These are phyloP conservation scores for Plasmodium vinckei DNA, from an alignment of 169 alveolate genomes.

Conservation along the genomic window DNA sequence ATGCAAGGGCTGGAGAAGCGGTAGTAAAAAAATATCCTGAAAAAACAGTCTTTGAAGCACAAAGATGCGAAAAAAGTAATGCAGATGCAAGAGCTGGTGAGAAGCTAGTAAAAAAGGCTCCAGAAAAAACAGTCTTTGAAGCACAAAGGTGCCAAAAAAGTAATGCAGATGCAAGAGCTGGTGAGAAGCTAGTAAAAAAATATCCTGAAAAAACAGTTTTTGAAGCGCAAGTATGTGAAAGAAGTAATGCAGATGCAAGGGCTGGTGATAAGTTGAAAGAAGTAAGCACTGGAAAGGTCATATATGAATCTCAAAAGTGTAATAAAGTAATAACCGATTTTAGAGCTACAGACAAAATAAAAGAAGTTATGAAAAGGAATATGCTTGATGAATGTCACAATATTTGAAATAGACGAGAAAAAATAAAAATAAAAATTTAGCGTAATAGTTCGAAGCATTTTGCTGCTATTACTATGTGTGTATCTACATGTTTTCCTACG, in stretches of 20 bases:
- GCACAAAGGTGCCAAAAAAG: slow-evolving; percentile 27
- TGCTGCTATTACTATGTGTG: too few species aligned
- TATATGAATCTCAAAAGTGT: slow-evolving; percentile 57
- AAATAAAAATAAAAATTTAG: too few species aligned
- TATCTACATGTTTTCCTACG: too few species aligned
- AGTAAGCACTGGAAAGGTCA: slow-evolving; percentile 9
- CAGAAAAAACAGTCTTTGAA: slow-evolving; percentile 45
- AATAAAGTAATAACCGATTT: slow-evolving; percentile 27
- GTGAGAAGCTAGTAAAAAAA: slow-evolving; percentile 13
- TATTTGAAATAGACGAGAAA: background rate
- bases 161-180: slow-evolving; percentile 62
- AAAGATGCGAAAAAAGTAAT: slow-evolving; percentile 32
- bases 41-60: slow-evolving; percentile 43
- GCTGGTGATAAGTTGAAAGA: slow-evolving; percentile 40
- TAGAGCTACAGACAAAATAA: slow-evolving; percentile 55
- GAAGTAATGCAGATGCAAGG: slow-evolving; percentile 21
- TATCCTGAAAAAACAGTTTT: slow-evolving; percentile 15
- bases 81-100: slow-evolving; percentile 71
- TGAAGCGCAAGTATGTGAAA: slow-evolving; percentile 18
- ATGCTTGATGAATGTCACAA: slow-evolving; percentile 65
- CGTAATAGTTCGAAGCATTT: too few species aligned
- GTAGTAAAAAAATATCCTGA: slow-evolving; percentile 1
- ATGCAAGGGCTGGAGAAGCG: slow-evolving; percentile 30
- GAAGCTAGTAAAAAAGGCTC: background rate
- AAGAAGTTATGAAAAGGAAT: slow-evolving; percentile 75